A percentile compares a stretch with the other conserved stretches of the same genome.
Conservation (phyloP, 2,329 filamentous ascomycete genomes). For the Neonectria punicea region DNA sequence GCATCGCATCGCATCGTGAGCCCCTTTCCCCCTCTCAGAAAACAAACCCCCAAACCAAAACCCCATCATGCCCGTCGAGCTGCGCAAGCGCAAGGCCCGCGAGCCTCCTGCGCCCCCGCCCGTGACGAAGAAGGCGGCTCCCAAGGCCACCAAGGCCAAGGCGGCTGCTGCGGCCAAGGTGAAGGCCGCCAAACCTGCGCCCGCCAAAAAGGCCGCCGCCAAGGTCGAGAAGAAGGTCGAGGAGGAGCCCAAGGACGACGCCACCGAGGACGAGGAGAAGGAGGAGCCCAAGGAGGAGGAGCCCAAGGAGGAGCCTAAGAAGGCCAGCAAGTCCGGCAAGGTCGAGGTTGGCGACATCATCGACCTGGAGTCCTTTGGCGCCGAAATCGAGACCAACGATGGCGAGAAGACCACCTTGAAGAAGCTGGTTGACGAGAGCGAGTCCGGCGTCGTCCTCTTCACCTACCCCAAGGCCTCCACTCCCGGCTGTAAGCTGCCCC, state of each 20-base stretch:
- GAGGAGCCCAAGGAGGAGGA: slow-evolving; percentile 26
- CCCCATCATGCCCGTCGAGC: slow-evolving; percentile 64
- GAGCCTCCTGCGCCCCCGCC: slow-evolving; percentile 59
- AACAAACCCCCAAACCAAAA: slow-evolving; percentile 8
- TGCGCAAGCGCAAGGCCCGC: slow-evolving; percentile 71
- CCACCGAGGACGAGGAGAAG: slow-evolving; percentile 13
- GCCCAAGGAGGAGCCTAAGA: slow-evolving; percentile 46
- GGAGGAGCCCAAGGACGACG: slow-evolving; percentile 34
- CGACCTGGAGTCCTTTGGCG: slow-evolving; percentile 69
- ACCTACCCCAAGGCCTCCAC: slow-evolving; percentile 97
- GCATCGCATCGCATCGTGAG: slow-evolving; percentile 25
- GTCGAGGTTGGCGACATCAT: slow-evolving; percentile 66
- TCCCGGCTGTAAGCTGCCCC: slow-evolving; percentile 81
- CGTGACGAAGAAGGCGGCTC: slow-evolving; percentile 50
- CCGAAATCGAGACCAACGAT: slow-evolving; percentile 86
- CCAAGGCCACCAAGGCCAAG: slow-evolving; percentile 48
- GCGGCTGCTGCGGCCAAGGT: slow-evolving; percentile 45
- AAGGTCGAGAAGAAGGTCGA: slow-evolving; percentile 39
- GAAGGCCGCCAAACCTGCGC: slow-evolving; percentile 50
- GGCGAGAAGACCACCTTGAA: slow-evolving; percentile 83
- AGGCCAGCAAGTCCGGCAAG: slow-evolving; percentile 46
- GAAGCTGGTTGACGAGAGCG: slow-evolving; percentile 83
- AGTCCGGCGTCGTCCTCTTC: slow-evolving; percentile 88
- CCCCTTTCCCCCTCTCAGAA: slow-evolving; percentile 13
- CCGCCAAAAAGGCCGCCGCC: slow-evolving; percentile 35